Evolutionary conservation across 2,329 filamentous ascomycete species (phyloP), one percentile per base, ranked within the genome.

Genomic region (Cladosporium halotolerans): DNA sequence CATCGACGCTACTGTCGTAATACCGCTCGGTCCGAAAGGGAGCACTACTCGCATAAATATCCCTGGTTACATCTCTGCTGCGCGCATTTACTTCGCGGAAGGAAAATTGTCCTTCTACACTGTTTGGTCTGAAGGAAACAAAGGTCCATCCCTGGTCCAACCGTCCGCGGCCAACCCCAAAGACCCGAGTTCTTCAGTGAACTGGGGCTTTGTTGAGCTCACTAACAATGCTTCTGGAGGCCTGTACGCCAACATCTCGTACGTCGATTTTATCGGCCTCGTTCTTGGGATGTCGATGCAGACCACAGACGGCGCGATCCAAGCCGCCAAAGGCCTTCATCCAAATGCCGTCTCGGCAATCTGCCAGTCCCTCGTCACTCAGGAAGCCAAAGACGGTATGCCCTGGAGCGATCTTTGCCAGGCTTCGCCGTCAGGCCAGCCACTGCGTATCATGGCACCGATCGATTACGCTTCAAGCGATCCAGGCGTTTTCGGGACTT

Each of bases 391-490:
- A 13, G 85, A 88, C 62, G 76, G 78, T 2, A 69, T 75, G 48
- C 78, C 79, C 1, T 89, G 85, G 85, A 76, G 81, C 55, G 73
- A 81, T 55, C 76, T 87, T 34, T 75, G 82, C 56, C 71, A 79
- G 54, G 77, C 8, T 67, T 65, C 64, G 16, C 33, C 9, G 8
- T 62, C 61, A 34, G 58, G 64, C 36, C 66, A 66, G 9, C 66
- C 69, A 16, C 63, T 76, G 9, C 71, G 73, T 8, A 69, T 69
- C 0, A 62, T 76, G 18, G 68, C 66, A 5, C 73, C 73, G 0
- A 72, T 69, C 55, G 68, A 73, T 45, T 70, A 70, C 56, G 59
- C 73, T 28, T 78, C 34, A 36, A 72, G 73, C 0, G 72, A 76
- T 53, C 63, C 65, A 6, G 63, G 63, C 38, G 68, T 76, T 6